A percentile compares a stretch with the other conserved stretches of the same genome.
phyloP scores from a whole-genome alignment of 345 rosid genomes.

The Cardamine occulta region DNA sequence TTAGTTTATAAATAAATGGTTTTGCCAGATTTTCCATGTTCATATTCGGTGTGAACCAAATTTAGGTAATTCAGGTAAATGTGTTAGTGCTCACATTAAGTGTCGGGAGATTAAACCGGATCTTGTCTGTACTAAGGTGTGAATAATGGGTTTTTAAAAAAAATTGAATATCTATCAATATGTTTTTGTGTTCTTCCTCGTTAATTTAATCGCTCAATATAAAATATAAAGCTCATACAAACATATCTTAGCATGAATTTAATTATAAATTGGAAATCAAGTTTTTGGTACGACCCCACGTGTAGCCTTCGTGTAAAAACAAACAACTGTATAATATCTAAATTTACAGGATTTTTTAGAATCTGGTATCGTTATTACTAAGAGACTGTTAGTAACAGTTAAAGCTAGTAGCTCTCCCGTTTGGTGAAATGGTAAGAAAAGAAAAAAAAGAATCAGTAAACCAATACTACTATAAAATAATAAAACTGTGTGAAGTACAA shows the following conservation, averaged over 20 bases:
- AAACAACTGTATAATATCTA: neutral
- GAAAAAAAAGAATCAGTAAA: neutral
- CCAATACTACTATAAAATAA: neutral
- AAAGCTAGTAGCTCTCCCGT: neutral
- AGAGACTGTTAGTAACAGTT: neutral
- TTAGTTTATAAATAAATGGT: slow-evolving; percentile 21
- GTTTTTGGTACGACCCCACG: neutral
- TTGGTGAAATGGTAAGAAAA: neutral
- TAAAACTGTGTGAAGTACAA: slow-evolving; percentile 5
- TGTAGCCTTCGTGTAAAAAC: neutral
- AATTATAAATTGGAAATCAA: neutral
- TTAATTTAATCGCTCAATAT: neutral
- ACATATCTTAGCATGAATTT: neutral
- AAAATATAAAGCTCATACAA: neutral
- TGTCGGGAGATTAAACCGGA: neutral
- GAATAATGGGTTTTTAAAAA: neutral
- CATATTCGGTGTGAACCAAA: neutral
- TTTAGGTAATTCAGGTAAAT: neutral
- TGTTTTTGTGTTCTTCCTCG: neutral
- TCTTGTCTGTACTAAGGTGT: neutral
- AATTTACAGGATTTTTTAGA: neutral
- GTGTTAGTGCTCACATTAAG: neutral
- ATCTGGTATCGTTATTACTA: neutral
- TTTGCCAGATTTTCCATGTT: slow-evolving; percentile 17
- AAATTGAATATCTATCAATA: neutral